Percentiles rank a stretch among this genome's conserved stretches.
phyloP scores from a whole-genome alignment of 2,329 filamentous ascomycete genomes.

The Albophoma yamanashiensis region DNA sequence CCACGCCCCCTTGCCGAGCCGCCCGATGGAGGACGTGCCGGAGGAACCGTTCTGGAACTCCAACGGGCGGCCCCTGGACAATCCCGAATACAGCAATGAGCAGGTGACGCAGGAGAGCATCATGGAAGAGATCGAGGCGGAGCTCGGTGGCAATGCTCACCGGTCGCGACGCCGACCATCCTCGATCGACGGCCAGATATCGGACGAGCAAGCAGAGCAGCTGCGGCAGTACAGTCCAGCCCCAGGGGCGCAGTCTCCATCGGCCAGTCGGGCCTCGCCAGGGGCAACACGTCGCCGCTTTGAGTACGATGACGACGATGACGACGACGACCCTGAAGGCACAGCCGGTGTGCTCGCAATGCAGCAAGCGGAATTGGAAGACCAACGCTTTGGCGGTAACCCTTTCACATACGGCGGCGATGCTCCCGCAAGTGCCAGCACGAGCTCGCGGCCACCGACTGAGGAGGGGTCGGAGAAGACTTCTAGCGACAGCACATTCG shows the following conservation, averaged over 20 bases:
- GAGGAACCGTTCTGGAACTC: conserved; percentile 30
- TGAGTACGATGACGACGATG: conserved; percentile 51
- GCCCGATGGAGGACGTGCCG: conserved; percentile 33
- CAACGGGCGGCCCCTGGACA: conserved; percentile 16
- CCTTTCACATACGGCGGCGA: conserved; percentile 16
- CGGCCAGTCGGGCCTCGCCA: conserved; percentile 9
- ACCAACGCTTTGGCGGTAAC: conserved; percentile 34
- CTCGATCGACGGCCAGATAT: conserved; percentile 34
- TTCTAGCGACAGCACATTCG: conserved; percentile 61
- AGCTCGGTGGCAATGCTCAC: conserved; percentile 28
- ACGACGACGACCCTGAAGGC: conserved; percentile 83
- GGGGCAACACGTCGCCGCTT: not conserved
- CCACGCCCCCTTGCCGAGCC: conserved; percentile 46
- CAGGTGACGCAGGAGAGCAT: conserved; percentile 38
- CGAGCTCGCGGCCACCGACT: conserved; percentile 31
- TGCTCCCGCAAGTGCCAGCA: conserved; percentile 4
- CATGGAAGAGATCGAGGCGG: conserved; percentile 47
- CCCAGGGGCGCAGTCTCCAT: conserved; percentile 30
- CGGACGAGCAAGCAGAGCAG: conserved; percentile 34
- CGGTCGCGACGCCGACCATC: conserved; percentile 24
- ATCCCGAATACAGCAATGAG: conserved; percentile 21
- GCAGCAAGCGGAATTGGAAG: conserved; percentile 73
- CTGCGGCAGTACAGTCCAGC: conserved; percentile 38
- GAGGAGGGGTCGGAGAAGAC: conserved; percentile 36
- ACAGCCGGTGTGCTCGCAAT: conserved; percentile 76